Evolutionary conservation across 2,329 filamentous ascomycete genomes (phyloP), one percentile per base, ranked within the genome.

Genomic region (Zymoseptoria crescenta): DNA sequence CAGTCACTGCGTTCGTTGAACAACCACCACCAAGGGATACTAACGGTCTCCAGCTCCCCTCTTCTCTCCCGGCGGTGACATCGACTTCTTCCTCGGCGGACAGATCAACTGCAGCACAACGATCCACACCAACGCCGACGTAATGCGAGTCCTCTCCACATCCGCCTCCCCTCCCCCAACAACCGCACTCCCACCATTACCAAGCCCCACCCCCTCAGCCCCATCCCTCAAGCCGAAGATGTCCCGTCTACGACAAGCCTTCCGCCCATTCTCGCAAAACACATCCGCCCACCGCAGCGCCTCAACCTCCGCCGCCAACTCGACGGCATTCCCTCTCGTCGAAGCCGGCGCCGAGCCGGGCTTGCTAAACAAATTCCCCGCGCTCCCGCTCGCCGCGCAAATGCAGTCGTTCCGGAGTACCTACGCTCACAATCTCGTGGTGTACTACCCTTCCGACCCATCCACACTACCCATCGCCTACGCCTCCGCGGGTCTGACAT

Each of bases 61-160:
- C 0, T 73, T 76, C 24, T 78, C 83, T 59, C 68, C 71, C 0
- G 64, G 73, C 0, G 82, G 82, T 2, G 76, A 76, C 7, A 69
- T 81, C 1, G 74, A 73, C 0, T 83, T 80, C 68, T 83, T 80
- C 64, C 74, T 86, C 16, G 82, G 81, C 0, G 82, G 78, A 0
- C 81, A 85, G 61, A 77, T 85, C 55, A 81, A 86, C 62, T 79
- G 83, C 13, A 83, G 81, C 0, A 80, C 80, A 2, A 79, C 77
- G 0, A 75, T 84, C 35, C 77, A 79, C 57, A 77, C 74, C 54
- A 74, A 75, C 30, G 75, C 76, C 4, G 82, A 84, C 59, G 74
- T 84, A 6, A 61, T 85, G 51, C 75, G 74, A 5, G 72, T 83
- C 5, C 66, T 85, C 13, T 55, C 51, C 5, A 56, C 35, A 5